Evolutionary conservation across 1,284 basidiomycete species (phyloP), one percentile per base, ranked within the genome.

Genomic region (Ganoderma multipileum): DNA sequence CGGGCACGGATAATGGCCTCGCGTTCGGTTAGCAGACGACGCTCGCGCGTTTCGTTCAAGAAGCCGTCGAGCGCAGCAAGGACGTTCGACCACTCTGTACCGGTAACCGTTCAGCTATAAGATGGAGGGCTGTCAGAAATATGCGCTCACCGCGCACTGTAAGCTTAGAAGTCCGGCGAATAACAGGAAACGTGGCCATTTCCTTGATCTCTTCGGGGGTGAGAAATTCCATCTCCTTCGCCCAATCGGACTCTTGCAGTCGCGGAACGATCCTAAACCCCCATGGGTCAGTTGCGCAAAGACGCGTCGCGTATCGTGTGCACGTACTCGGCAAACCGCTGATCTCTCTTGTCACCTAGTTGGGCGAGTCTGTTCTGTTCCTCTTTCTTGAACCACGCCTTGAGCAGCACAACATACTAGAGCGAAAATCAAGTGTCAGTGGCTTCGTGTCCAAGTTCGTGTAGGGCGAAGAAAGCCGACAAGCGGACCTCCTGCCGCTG

Each of bases 181-280:
- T 66, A 2, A 67, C 41, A 18, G 66, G 63, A 20, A 65, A 12
- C 1, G 30, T 6, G 14, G 66, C 55, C 64, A 70, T 55, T 12
- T 23, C 36, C 6, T 36, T 14, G 23, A 63, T 20, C 3, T 2
- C 54, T 52, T n/a, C n/a, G n/a, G 12, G n/a, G 4, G 11, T 28
- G 30, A 33, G 57, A 12, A 41, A 58, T 33, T 61, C 61, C 3
- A 69, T 26, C 20, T 69, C 68, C 0, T 60, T 38, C 2, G 7
- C 44, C 68, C 65, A 67, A 0, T 30, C 68, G 1, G 7, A 4
- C 16, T 59, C 44, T 60, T 42, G 12, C 23, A 68, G 39, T 3
- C 61, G 62, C 20, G 7, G 9, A 3, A 63, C 6, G 20, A 64
- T 64, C 5, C 66, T 68, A 23, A 4, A 33, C 18, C 26, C 1